Base-by-base conservation (phyloP, 768 basidiomycete genomes). In the Lepiota venenata region DNA sequence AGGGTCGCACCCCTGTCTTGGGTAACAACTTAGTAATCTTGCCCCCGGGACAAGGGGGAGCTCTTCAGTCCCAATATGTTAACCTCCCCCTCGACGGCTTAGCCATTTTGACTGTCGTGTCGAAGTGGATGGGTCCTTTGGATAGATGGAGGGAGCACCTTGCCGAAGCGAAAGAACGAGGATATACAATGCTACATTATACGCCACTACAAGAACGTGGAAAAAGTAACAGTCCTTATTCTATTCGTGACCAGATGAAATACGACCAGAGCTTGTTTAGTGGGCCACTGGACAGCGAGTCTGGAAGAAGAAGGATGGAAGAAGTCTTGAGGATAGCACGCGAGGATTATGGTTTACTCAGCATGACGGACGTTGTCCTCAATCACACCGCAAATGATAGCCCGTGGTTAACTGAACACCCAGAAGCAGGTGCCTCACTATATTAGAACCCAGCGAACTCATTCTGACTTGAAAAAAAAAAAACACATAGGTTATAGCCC, bases 111-210 rank as follows among this genome's bases (percentile, higher is more conserved):
- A 94, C 91, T 4, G 78, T 96, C 37, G 85, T 99, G 42, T 96
- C 94, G 1, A 99, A 99, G 68, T 99, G 97, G 97, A 97, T 98
- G 92, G 96, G 95, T 1, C 79, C 87, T 1, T 69, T 92, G 35
- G 68, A 74, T 10, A 75, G 85, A 27, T 98, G 97, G 97, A 76
- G 72, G 41, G 76, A 78, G 2, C 84, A 91, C 65, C 91, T 97
- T 60, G 77, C 80, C 46, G 93, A 95, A 70, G 90, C 93, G 10
- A 82, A 85, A 49, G 79, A 91, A 50, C 78, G 96, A 45, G 96
- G 97, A 1, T 99, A 99, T 75, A 99, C 95, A 48, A 97, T 98
- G 93, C 74, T 99, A 40, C 97, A 99, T 65, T 99, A 89, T 76
- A 91, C 96, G 0, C 97, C 97, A 0, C 74, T 99, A 5, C 96